Evolutionary conservation across 305 asterid species (phyloP), one percentile per base, ranked within the genome.

Genomic region (Fraxinus nigra): DNA sequence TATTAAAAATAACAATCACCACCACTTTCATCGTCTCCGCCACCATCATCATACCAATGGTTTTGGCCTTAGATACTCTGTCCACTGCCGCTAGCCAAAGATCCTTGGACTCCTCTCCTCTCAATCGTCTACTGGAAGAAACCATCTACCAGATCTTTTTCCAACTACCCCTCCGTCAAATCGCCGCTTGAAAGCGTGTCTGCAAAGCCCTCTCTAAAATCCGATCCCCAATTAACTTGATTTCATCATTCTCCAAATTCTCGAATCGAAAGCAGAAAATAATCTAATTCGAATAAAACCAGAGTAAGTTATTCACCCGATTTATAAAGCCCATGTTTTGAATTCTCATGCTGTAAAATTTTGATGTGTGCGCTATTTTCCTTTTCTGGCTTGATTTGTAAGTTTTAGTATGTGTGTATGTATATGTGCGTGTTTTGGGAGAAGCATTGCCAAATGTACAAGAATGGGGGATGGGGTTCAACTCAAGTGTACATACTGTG

Each of bases 371-470:
- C 6, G 30, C 65, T n/a, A n/a, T 54, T 54, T 54, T 54, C 65
- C 63, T 4, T 16, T 51, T 51, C 22, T 51, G 20, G 7, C 16
- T 51, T 51, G 22, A 7, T 16, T 3, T 30, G 4, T 30, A 30
- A 30, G 33, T 28, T 30, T 30, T 30, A 4, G 61, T 16, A 16
- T 16, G 7, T 48, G 54, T 46, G n/a, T 46, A 46, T 3, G 51
- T 46, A 16, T 46, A 46, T 46, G 65, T 9, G 3, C 16, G 61
- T 51, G 61, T 51, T 20, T 20, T 61, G 6, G 70, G 30, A 5
- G 99, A 91, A 92, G 84, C 98, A 95, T 83, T 94, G 98, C 81
- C 90, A 94, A 79, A 93, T 94, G 99, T 94, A 82, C 72, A 94
- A 91, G 87, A 91, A 82, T 90, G 99, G 98, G 98, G 6, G 95